Evolutionary conservation across 2,329 filamentous ascomycete genomes (phyloP), one percentile per base, ranked within the genome.

Genomic region (Penicillium expansum): DNA sequence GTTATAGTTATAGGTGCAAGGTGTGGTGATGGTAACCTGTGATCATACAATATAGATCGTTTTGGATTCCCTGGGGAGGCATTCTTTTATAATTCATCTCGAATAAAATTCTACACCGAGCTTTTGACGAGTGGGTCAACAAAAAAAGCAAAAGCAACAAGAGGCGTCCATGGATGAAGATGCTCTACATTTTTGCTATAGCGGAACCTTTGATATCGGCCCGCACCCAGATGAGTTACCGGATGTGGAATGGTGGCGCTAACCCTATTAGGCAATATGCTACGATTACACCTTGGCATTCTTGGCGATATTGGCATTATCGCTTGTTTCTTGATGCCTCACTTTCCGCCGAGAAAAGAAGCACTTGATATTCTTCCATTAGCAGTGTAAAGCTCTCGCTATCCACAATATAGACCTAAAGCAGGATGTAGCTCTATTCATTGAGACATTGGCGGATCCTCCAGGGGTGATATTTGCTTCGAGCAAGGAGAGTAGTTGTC

Each of bases 251-350:
- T 1, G 2, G 5, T 8, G 2, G n/a, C 43, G 47, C 61, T 68
- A 65, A 20, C 61, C 59, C 0, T 1, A 61, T 49, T 3, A 1
- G 55, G 67, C 1, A 69, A 66, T 57, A 68, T 68, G 52, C 55
- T 43, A 59, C 66, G 66, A 60, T 3, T 4, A 35, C 29, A 16
- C 49, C 18, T n/a, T n/a, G 32, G 48, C 43, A 52, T 57, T 61
- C 35, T 38, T 38, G 35, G 35, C 35, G 8, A 1, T 33, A 14
- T 14, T n/a, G 32, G 48, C 54, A 53, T 59, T 59, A 59, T 58
- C 35, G 39, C 57, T 51, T 39, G 27, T 33, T 35, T 24, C 14
- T 4, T 16, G 44, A 35, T 20, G 4, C n/a, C 20, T 33, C 44
- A 16, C 18, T 33, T n/a, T 22, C 43, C n/a, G 20, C 16, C 1